Base-by-base conservation (phyloP, 371 early-diverging fungal species). In the Saksenaea oblongispora region DNA sequence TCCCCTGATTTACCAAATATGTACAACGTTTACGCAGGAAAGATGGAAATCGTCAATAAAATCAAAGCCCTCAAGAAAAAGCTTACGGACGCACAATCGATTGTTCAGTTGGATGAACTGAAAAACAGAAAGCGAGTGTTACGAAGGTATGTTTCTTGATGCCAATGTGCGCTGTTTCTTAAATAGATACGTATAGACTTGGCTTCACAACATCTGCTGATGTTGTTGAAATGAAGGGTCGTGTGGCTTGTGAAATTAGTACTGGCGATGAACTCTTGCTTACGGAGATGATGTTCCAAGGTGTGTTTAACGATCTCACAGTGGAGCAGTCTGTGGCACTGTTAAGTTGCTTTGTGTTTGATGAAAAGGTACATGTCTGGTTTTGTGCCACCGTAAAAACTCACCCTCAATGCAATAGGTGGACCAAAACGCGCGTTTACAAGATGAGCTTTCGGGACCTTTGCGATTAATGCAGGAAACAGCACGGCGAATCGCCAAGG, bases 231-330 rank as follows among this genome's bases (percentile, higher is more conserved):
- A 87, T 97, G 84, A 98, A 98, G 81, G 99, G 99, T 34, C 93
- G 98, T 64, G 98, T 99, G 9, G 99, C 99, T 2, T 99, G 99
- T 72, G 99, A 99, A 82, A 97, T 99, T 63, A 94, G 93, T 28
- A 87, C 95, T 3, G 99, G 98, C 15, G 99, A 99, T 77, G 99
- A 98, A 76, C 79, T 99, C 36, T 64, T 99, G 57, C 79, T 99
- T 61, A 99, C 99, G 0, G 99, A 99, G 85, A 90, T 99, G 92
- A 93, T 99, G 34, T 97, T 99, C 82, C 94, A 98, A 75, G 97
- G 98, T 64, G 94, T 94, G 0, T 99, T 99, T 77, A 94, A 92
- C 54, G 96, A 97, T 59, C 80, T 99, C 62, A 85, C 91, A 0
- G 90, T 92, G 1, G 95, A 95, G 69, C 96, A 97, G 66, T 87